Base-by-base conservation (phyloP, 78 protist genomes). In the Dictyostelium purpureum region DNA sequence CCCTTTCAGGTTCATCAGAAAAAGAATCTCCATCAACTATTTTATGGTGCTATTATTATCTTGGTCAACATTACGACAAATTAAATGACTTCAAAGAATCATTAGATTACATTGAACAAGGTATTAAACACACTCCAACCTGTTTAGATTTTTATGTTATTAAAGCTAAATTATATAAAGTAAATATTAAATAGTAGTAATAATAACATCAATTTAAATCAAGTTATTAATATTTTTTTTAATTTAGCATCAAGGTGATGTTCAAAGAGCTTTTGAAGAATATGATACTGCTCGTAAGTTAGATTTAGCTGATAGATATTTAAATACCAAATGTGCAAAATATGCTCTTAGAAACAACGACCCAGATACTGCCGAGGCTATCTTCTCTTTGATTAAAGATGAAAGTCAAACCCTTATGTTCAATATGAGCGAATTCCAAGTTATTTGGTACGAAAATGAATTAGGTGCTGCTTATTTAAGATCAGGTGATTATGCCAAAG, bases 301-400 rank as follows among this genome's bases (percentile, higher is more conserved):
- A 52, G 99, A 98, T 94, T 67, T 95, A 33, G 98, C 98, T 1
- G 99, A 98, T 77, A 87, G 99, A 11, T 97, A 81, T 77, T 63
- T 97, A 79, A 98, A 97, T 95, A 80, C 97, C 4, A 87, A 94
- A 76, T 45, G 89, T n/a, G 94, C 77, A 26, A 77, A 85, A 71
- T 95, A 94, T 70, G 70, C 89, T 26, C 61, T 97, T 2, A 70
- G 94, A n/a, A 94, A 92, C 33, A 95, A 82, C 56, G 79, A 67
- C 21, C 45, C 78, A 12, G 66, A 14, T 19, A 73, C 73, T 42
- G 98, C 98, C 1, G 71, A 70, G 42, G 33, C 49, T 28, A 90
- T 71, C 16, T 69, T 96, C 78, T 77, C 87, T 1, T 38, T 90
- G 26, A 96, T 98, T 69, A 79, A 95, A 19, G 89, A 90, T 28